phyloP scores from a whole-genome alignment of 2,329 filamentous ascomycete species.

The Sclerotinia sclerotiorum region DNA sequence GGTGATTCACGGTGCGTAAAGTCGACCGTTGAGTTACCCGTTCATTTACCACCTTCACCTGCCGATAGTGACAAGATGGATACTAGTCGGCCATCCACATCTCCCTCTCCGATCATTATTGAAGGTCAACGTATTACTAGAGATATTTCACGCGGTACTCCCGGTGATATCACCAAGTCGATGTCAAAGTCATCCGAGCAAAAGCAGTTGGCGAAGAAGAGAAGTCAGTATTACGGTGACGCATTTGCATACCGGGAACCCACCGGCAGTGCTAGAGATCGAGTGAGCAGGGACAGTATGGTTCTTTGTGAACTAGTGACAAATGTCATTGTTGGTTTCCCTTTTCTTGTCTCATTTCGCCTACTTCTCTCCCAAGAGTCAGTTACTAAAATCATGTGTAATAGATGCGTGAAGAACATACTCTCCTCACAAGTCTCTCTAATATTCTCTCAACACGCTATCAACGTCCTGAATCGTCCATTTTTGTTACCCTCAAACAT shows the following conservation, averaged over 20 bases:
- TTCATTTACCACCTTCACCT: slow-evolving; percentile 35
- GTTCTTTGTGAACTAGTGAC: slow-evolving; percentile 64
- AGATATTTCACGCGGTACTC: slow-evolving; percentile 36
- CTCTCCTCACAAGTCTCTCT: slow-evolving; percentile 71
- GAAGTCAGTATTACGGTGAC: slow-evolving; percentile 41
- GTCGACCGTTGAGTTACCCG: slow-evolving; percentile 22
- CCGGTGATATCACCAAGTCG: slow-evolving; percentile 36
- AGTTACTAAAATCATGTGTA: slow-evolving; percentile 28
- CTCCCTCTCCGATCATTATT: slow-evolving; percentile 19
- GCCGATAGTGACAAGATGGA: slow-evolving; percentile 34
- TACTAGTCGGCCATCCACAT: slow-evolving; percentile 26
- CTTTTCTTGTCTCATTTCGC: slow-evolving; percentile 24
- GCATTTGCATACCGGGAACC: slow-evolving; percentile 41
- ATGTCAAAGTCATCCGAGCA: slow-evolving; percentile 37
- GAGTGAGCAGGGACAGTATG: slow-evolving; percentile 43
- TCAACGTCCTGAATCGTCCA: slow-evolving; percentile 68
- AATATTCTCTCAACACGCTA: slow-evolving; percentile 73
- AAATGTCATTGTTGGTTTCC: slow-evolving; percentile 57
- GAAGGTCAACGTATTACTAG: slow-evolving; percentile 35
- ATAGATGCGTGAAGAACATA: slow-evolving; percentile 73
- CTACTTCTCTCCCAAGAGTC: slow-evolving; percentile 28
- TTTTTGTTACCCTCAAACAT: slow-evolving; percentile 75
- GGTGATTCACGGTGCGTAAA: slow-evolving; percentile 19
- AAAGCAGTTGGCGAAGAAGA: slow-evolving; percentile 35
- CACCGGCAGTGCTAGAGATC: slow-evolving; percentile 34